phyloP scores from a whole-genome alignment of 345 rosid genomes.

The Ailanthus altissimus region DNA sequence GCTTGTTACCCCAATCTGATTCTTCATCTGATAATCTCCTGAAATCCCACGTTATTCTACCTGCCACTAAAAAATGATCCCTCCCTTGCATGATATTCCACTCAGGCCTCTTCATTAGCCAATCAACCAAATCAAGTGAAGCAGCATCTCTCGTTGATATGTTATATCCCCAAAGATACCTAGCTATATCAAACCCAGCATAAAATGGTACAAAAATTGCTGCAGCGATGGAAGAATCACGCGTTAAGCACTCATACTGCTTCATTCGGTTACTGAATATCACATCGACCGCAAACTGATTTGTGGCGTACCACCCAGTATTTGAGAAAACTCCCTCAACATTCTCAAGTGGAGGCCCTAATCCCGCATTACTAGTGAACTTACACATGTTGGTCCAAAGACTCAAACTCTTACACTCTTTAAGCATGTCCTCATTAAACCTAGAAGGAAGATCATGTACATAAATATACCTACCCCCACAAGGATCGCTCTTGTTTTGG shows the following conservation, averaged over 20 bases:
- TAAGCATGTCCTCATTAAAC: constrained; percentile 88
- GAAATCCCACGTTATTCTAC: constrained; percentile 94
- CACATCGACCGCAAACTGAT: constrained; percentile 88
- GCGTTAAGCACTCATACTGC: constrained; percentile 79
- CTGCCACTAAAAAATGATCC: constrained; percentile 92
- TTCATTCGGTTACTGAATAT: constrained; percentile 85
- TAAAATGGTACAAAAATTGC: constrained; percentile 86
- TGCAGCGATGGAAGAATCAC: constrained; percentile 82
- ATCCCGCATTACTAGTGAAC: constrained; percentile 73
- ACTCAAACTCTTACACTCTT: constrained; percentile 77
- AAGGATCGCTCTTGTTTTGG: constrained; percentile 73
- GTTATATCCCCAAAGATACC: constrained; percentile 85
- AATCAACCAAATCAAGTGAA: constrained; percentile 77
- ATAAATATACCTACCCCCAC: constrained; percentile 82
- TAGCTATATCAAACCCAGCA: constrained; percentile 84
- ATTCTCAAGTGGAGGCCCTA: constrained; percentile 85
- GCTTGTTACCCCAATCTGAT: constrained; percentile 88
- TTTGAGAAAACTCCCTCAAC: constrained; percentile 77
- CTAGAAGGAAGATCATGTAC: constrained; percentile 74
- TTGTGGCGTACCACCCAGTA: constrained; percentile 83
- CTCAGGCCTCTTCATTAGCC: constrained; percentile 85
- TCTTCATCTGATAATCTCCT: constrained; percentile 75
- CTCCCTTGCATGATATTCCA: constrained; percentile 82
- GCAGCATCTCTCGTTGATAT: constrained; percentile 76
- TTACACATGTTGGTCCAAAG: constrained; percentile 94